Evolutionary conservation across 768 basidiomycete species (phyloP).

Genomic region (Lactarius indigo): DNA sequence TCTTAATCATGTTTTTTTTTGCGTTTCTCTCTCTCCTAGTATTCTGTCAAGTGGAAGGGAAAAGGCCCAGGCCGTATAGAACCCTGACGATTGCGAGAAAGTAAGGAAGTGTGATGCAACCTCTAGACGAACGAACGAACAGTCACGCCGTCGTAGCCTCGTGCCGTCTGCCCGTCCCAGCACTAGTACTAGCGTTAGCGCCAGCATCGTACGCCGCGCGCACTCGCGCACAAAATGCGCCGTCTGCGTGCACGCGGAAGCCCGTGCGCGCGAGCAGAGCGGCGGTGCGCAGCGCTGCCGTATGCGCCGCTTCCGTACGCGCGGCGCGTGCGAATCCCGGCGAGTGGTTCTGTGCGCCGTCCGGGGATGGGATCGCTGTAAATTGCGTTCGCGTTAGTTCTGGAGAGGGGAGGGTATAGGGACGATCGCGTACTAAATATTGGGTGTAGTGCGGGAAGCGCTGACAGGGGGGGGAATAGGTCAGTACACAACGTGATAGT

Average conservation of each 20-base stretch:
- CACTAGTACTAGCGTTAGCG: neutral
- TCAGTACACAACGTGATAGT: too few species aligned
- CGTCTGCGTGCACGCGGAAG: conserved; percentile 21
- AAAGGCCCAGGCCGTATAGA: too few species aligned
- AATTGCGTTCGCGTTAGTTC: neutral
- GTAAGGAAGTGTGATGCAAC: neutral
- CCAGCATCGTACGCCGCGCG: conserved; percentile 17
- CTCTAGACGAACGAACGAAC: neutral
- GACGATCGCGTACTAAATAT: conserved; percentile 17
- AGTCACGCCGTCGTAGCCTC: neutral
- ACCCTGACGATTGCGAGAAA: neutral
- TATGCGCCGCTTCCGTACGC: conserved; percentile 19
- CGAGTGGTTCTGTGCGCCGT: conserved; percentile 22
- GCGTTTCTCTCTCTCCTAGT: neutral
- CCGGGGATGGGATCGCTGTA: conserved; percentile 17
- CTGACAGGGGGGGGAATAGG: neutral
- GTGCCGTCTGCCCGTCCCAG: neutral
- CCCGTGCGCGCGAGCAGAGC: conserved; percentile 23
- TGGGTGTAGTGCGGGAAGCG: conserved; percentile 23
- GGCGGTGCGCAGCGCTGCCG: conserved; percentile 17
- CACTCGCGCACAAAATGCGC: conserved; percentile 19
- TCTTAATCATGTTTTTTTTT: neutral
- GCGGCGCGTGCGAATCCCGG: conserved; percentile 22
- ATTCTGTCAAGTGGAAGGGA: neutral
- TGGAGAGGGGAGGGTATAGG: too few species aligned